Conservation (phyloP, 352 stramenopile genomes). For the Pythium guiyangense region DNA sequence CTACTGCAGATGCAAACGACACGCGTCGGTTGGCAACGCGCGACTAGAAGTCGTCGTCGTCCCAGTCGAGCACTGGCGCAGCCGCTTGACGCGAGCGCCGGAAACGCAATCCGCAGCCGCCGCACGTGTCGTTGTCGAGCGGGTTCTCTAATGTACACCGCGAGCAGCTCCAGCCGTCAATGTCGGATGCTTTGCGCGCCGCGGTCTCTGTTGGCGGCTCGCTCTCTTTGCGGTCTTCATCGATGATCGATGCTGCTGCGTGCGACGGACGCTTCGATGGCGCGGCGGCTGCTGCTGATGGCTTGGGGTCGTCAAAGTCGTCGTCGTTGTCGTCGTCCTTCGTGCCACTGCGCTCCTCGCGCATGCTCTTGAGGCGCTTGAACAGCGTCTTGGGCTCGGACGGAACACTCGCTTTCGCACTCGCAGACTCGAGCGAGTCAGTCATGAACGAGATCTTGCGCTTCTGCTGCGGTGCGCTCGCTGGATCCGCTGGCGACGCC, state of each 20-base stretch:
- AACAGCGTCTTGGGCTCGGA: constrained; percentile 15
- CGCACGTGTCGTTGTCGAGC: constrained; percentile 44
- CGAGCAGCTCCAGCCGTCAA: constrained; percentile 57
- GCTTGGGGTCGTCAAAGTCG: constrained; percentile 14
- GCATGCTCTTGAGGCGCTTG: constrained; percentile 24
- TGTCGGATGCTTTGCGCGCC: constrained; percentile 7
- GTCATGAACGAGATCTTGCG: constrained; percentile 13
- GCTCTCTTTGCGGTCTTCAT: constrained; percentile 47
- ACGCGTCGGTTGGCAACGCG: neutral
- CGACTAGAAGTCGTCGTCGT: constrained; percentile 36
- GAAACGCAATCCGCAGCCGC: constrained; percentile 66
- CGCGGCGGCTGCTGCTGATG: neutral
- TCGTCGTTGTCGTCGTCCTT: constrained; percentile 9
- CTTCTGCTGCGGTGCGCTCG: constrained; percentile 1
- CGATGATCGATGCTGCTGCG: constrained; percentile 10
- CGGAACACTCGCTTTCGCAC: neutral
- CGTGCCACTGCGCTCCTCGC: constrained; percentile 1
- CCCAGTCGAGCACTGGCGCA: constrained; percentile 37
- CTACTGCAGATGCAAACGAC: neutral
- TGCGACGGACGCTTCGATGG: neutral
- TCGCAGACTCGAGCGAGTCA: constrained; percentile 1
- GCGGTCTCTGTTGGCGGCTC: constrained; percentile 20
- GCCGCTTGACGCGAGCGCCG: constrained; percentile 40
- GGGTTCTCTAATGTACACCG: constrained; percentile 80
- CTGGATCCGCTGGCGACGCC: neutral